Percentiles rank a stretch among this genome's conserved stretches.
These are phyloP conservation scores for Knoxdaviesia capensis DNA, from an alignment of 2,329 filamentous ascomycete species.

Conservation along the genomic window DNA sequence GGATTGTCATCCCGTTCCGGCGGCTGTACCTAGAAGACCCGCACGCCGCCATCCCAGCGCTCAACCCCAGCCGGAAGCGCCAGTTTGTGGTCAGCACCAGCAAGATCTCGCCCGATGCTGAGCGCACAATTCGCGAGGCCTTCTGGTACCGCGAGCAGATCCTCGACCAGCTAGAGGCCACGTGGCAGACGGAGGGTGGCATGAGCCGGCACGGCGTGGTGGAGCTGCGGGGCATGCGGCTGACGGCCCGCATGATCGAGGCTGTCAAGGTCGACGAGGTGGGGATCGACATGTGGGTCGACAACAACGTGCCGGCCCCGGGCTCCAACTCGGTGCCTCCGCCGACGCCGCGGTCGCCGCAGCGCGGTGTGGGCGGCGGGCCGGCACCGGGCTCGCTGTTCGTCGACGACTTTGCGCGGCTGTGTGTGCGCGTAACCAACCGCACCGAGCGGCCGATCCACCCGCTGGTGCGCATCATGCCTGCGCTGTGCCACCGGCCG, in stretches of 20 bases:
- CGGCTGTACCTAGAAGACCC: constrained; percentile 60
- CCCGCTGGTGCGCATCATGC: constrained; percentile 57
- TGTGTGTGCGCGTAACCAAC: constrained; percentile 57
- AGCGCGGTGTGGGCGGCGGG: constrained; percentile 7
- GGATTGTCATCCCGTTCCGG: constrained; percentile 56
- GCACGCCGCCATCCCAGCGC: constrained; percentile 55
- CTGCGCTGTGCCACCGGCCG: constrained; percentile 53
- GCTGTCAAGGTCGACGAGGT: constrained; percentile 65
- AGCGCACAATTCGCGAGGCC: constrained; percentile 57
- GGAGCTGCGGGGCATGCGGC: constrained; percentile 55
- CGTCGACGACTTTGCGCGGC: constrained; percentile 38
- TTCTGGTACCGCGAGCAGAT: constrained; percentile 86
- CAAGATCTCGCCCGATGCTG: constrained; percentile 59
- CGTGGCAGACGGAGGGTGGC: constrained; percentile 42
- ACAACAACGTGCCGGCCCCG: constrained; percentile 9
- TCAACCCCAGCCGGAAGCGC: constrained; percentile 67
- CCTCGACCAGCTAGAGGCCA: constrained; percentile 47
- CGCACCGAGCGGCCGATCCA: constrained; percentile 46
- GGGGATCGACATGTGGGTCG: constrained; percentile 41
- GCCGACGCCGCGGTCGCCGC: constrained; percentile 8
- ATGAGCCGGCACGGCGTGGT: constrained; percentile 42
- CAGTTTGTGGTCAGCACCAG: constrained; percentile 78
- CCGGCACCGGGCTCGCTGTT: constrained; percentile 8
- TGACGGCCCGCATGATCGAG: constrained; percentile 65
- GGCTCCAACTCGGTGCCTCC: constrained; percentile 10